Conservation (phyloP, 2,329 filamentous ascomycete species). For the Kalaharituber pfeilii region DNA sequence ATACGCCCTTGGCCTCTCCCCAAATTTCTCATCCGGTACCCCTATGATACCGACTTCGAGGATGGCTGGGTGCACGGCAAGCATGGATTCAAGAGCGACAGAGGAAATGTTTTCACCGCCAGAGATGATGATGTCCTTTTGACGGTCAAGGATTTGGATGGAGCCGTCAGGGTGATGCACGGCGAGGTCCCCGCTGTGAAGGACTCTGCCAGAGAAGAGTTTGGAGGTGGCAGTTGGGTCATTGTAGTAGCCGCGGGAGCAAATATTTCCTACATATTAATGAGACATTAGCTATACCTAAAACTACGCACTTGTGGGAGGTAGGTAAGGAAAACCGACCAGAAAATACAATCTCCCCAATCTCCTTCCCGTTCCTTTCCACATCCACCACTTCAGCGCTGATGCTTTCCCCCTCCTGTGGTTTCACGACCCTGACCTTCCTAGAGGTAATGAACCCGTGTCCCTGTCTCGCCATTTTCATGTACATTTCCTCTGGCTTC, state of each 20-base stretch:
- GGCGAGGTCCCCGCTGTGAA: slow-evolving; percentile 82
- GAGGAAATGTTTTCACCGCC: slow-evolving; percentile 95
- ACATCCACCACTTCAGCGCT: slow-evolving; percentile 51
- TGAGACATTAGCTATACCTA: slow-evolving; percentile 4
- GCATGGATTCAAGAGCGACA: slow-evolving; percentile 76
- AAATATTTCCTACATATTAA: no score
- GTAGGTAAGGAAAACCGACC: no score
- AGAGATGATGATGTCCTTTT: slow-evolving; percentile 97
- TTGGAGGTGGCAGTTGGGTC: slow-evolving; percentile 71
- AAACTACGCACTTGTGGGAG: not conserved
- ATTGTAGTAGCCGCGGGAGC: slow-evolving; percentile 79
- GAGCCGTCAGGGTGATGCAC: slow-evolving; percentile 86
- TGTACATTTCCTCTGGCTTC: slow-evolving; percentile 58
- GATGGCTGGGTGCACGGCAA: slow-evolving; percentile 72
- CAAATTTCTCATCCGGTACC: slow-evolving; percentile 78
- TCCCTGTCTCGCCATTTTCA: slow-evolving; percentile 75
- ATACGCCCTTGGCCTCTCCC: slow-evolving; percentile 88
- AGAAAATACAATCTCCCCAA: slow-evolving; percentile 68
- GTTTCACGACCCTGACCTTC: slow-evolving; percentile 61
- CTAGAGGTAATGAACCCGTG: slow-evolving; percentile 17
- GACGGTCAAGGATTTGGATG: slow-evolving; percentile 78
- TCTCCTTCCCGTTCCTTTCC: slow-evolving; percentile 50
- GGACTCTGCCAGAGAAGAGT: slow-evolving; percentile 68
- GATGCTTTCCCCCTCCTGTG: slow-evolving; percentile 35
- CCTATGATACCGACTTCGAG: slow-evolving; percentile 85